A percentile compares a stretch with the other conserved stretches of the same genome.
phyloP scores from a whole-genome alignment of 192 early-diverging fungal species.

The Backusella tuberculispora region DNA sequence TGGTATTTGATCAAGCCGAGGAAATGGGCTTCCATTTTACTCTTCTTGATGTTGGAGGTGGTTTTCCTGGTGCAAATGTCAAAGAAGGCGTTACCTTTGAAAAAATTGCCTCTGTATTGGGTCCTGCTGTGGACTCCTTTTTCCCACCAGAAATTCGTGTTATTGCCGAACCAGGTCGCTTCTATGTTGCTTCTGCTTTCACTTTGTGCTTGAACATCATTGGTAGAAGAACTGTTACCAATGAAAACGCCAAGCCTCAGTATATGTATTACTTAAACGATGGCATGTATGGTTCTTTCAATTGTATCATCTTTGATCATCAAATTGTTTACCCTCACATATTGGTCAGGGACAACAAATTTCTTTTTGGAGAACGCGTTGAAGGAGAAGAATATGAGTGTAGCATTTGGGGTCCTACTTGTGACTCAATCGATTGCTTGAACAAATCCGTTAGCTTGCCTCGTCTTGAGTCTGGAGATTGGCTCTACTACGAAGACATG shows the following conservation, averaged over 20 bases:
- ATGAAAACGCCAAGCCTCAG: slow-evolving; percentile 28
- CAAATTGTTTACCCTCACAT: slow-evolving; percentile 67
- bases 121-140: slow-evolving; percentile 74
- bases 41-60: slow-evolving; percentile 90
- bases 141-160: slow-evolving; percentile 88
- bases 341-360: slow-evolving; percentile 35
- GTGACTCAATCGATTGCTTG: slow-evolving; percentile 98
- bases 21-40: slow-evolving; percentile 74
- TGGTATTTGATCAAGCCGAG: slow-evolving; percentile 88
- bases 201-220: slow-evolving; percentile 93
- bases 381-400: slow-evolving; percentile 55
- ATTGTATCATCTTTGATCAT: slow-evolving; percentile 99
- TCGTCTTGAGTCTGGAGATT: slow-evolving; percentile 91
- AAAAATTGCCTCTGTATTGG: slow-evolving; percentile 78
- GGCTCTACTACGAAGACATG: slow-evolving; percentile 95
- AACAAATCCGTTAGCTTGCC: slow-evolving; percentile 68
- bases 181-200: slow-evolving; percentile 93
- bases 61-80: slow-evolving; percentile 87
- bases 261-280: slow-evolving; percentile 97
- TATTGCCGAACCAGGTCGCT: slow-evolving; percentile 98
- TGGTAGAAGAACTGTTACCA: slow-evolving; percentile 80
- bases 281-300: slow-evolving; percentile 98
- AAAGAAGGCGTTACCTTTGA: slow-evolving; percentile 81
- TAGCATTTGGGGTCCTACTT: slow-evolving; percentile 97
- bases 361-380: slow-evolving; percentile 31